Evolutionary conservation across 495 filamentous ascomycete species (phyloP).

Genomic region (Neurospora sp.): DNA sequence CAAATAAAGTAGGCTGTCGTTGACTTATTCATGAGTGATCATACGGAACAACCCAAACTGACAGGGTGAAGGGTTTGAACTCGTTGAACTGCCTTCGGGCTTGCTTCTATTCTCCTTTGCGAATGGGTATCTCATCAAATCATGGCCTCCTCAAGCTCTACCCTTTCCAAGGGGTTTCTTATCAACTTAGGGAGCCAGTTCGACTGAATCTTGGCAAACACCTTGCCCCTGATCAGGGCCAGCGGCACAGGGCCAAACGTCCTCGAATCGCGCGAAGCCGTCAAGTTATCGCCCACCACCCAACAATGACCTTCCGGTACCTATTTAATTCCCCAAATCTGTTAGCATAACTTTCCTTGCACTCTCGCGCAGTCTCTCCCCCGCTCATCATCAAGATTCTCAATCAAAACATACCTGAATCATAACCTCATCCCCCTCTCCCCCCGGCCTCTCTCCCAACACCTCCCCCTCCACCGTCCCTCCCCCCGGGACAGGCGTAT

Average conservation of each 20-base stretch:
- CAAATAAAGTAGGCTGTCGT: background rate
- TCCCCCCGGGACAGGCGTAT: conserved; percentile 41
- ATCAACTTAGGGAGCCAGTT: conserved; percentile 24
- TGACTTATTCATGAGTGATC: background rate
- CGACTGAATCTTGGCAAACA: conserved; percentile 56
- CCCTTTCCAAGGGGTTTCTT: conserved; percentile 16
- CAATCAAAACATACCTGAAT: conserved; percentile 50
- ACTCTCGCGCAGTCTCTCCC: no score
- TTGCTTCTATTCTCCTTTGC: background rate
- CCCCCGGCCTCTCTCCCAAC: background rate
- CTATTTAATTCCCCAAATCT: conserved; percentile 27
- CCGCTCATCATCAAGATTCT: background rate
- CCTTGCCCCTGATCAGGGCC: conserved; percentile 74
- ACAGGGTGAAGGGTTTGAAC: background rate
- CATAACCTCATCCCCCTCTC: conserved; percentile 43
- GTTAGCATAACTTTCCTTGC: background rate
- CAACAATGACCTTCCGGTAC: conserved; percentile 86
- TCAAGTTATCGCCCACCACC: conserved; percentile 77
- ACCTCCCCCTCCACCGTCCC: background rate
- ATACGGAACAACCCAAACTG: background rate
- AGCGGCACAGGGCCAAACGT: conserved; percentile 77
- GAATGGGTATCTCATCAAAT: background rate
- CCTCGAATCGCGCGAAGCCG: conserved; percentile 75
- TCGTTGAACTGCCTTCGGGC: background rate
- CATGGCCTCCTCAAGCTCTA: background rate